These are phyloP conservation scores for Debaryomyces fabryi DNA, from an alignment of 1,139 yeast species.

Conservation along the genomic window DNA sequence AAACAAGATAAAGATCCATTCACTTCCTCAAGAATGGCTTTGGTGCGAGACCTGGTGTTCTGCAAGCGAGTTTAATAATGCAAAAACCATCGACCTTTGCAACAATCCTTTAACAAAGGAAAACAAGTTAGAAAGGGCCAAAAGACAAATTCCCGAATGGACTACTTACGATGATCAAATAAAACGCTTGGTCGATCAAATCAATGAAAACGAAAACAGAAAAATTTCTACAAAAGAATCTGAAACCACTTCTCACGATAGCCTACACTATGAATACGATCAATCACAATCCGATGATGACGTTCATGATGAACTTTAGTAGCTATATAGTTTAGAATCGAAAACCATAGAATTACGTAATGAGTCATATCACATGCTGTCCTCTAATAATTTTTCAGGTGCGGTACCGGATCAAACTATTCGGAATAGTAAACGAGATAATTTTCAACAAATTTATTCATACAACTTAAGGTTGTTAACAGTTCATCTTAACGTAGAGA, in stretches of 20 bases:
- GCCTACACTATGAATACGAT: not conserved
- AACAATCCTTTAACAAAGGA: slow-evolving; percentile 82
- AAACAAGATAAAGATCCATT: slow-evolving; percentile 61
- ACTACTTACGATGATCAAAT: slow-evolving; percentile 59
- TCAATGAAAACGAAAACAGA: not conserved
- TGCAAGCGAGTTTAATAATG: slow-evolving; percentile 58
- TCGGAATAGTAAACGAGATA: not conserved
- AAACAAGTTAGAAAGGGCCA: slow-evolving; percentile 71
- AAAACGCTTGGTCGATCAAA: slow-evolving; percentile 10
- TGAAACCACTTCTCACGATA: not conserved
- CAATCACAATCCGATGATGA: slow-evolving; percentile 1
- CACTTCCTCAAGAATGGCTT: slow-evolving; percentile 81
- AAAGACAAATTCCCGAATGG: slow-evolving; percentile 82
- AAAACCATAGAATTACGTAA: not conserved
- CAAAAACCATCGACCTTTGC: slow-evolving; percentile 82
- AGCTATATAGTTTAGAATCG: slow-evolving; percentile 3
- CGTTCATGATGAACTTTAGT: slow-evolving; percentile 15
- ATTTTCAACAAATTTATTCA: not conserved
- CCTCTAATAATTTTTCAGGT: not conserved
- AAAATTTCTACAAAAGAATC: not conserved
- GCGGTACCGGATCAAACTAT: slow-evolving; percentile 6
- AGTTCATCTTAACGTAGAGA: not conserved
- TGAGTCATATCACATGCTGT: slow-evolving; percentile 8
- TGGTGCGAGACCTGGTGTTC: slow-evolving; percentile 97
- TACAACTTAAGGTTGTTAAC: not conserved